Conservation (phyloP, 2,329 filamentous ascomycete species). For the Diaporthe ampelina region DNA sequence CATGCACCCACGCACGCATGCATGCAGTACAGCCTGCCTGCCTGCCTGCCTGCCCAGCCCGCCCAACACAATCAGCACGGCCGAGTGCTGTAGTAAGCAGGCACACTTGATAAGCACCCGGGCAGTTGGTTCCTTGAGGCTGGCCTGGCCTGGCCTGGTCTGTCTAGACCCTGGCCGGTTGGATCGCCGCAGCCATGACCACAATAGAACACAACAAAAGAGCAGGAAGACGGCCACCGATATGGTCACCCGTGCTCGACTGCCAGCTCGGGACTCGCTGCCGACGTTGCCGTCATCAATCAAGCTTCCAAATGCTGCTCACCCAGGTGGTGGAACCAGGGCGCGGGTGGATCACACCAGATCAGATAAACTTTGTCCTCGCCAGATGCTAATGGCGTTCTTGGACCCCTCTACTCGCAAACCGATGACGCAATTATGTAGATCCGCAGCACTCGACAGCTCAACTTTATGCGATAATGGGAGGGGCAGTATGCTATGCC, state of each 20-base stretch:
- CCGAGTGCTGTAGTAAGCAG: too few relatives aligned
- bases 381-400: not conserved
- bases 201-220: constrained; percentile 3
- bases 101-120: too few relatives aligned
- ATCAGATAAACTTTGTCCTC: constrained; percentile 16
- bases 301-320: not conserved
- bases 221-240: not conserved
- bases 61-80: too few relatives aligned
- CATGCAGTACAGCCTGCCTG: not conserved
- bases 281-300: not conserved
- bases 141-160: not conserved
- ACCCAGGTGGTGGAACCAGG: not conserved
- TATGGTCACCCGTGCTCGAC: not conserved
- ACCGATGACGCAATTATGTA: constrained; percentile 30
- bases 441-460: not conserved
- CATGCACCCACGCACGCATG: not conserved
- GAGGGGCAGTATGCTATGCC: not conserved
- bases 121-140: not conserved
- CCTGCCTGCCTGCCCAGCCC: too few relatives aligned
- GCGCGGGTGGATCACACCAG: not conserved
- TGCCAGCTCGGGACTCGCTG: not conserved
- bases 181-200: constrained; percentile 22
- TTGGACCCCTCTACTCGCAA: constrained; percentile 11
- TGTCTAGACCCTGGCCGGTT: constrained; percentile 21
- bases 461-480: constrained; percentile 22